These are phyloP conservation scores for Xylaria sp. DNA, from an alignment of 2,329 filamentous ascomycete genomes.

Conservation along the genomic window DNA sequence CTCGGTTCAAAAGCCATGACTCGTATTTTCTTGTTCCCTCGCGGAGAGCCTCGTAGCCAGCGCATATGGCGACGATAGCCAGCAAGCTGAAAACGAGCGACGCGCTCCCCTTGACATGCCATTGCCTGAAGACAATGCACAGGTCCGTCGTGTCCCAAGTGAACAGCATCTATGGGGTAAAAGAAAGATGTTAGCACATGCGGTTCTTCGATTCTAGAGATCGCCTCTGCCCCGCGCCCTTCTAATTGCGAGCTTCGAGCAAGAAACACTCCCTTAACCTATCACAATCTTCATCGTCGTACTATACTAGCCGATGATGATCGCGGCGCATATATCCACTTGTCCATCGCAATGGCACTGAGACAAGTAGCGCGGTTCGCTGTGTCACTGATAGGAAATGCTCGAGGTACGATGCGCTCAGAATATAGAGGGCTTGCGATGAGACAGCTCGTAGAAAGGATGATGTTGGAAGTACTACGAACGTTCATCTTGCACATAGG, in stretches of 20 bases:
- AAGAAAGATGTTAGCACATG: slow-evolving; percentile 20
- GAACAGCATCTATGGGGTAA: slow-evolving; percentile 85
- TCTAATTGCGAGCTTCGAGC: background rate
- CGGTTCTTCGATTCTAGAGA: background rate
- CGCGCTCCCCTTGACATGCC: slow-evolving; percentile 81
- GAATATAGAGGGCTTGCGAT: background rate
- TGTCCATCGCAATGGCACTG: background rate
- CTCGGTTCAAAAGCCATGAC: slow-evolving; percentile 60
- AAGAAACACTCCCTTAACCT: background rate
- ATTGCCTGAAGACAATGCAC: slow-evolving; percentile 93
- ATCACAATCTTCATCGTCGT: background rate
- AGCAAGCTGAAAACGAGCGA: slow-evolving; percentile 85
- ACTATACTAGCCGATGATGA: background rate
- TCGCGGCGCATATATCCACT: background rate
- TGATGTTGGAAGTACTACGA: slow-evolving; percentile 49
- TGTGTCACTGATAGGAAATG: background rate
- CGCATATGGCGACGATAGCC: slow-evolving; percentile 82
- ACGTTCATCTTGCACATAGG: slow-evolving; percentile 92
- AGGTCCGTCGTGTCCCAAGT: slow-evolving; percentile 94
- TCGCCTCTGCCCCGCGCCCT: too few relatives aligned
- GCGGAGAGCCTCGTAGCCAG: slow-evolving; percentile 93
- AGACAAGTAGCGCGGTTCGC: background rate
- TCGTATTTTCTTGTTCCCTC: slow-evolving; percentile 83
- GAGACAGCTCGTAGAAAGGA: background rate
- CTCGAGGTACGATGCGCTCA: background rate